These are phyloP conservation scores for Blastobotrys buckinghamii DNA, from an alignment of 1,139 yeast genomes.

Conservation along the genomic window DNA sequence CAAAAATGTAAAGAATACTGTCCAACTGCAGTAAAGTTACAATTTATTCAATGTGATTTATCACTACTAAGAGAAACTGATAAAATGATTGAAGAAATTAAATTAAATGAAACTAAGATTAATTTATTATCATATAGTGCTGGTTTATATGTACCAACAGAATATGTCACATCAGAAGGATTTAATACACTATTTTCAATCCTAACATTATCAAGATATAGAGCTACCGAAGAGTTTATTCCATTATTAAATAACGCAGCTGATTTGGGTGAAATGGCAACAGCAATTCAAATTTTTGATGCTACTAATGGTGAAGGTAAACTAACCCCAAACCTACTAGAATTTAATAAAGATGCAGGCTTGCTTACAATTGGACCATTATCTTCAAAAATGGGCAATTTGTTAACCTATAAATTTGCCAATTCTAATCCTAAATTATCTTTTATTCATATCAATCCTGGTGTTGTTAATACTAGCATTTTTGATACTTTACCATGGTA, in stretches of 20 bases:
- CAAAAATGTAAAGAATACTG: constrained; percentile 16
- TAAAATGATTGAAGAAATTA: constrained; percentile 18
- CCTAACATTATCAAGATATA: constrained; percentile 28
- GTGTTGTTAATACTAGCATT: constrained; percentile 23
- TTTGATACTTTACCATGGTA: not conserved
- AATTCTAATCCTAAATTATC: constrained; percentile 24
- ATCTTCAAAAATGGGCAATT: not conserved
- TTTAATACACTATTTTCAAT: constrained; percentile 24
- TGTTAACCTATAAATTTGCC: constrained; percentile 23
- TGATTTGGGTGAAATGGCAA: constrained; percentile 23
- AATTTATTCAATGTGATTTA: constrained; percentile 25
- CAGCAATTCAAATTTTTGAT: constrained; percentile 28
- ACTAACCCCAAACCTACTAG: constrained; percentile 17
- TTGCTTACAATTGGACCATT: not conserved
- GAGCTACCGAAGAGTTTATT: constrained; percentile 20
- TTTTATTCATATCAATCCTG: constrained; percentile 30
- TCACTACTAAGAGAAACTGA: constrained; percentile 24
- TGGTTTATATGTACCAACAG: constrained; percentile 20
- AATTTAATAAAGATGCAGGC: not conserved
- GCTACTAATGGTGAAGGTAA: constrained; percentile 28
- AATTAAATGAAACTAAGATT: constrained; percentile 23
- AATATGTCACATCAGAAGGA: constrained; percentile 27
- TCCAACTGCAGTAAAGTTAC: constrained; percentile 16
- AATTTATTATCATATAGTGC: constrained; percentile 24
- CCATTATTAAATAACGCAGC: constrained; percentile 26